Evolutionary conservation across 2,329 filamentous ascomycete genomes (phyloP).

Genomic region (Paecilomyces niveus): DNA sequence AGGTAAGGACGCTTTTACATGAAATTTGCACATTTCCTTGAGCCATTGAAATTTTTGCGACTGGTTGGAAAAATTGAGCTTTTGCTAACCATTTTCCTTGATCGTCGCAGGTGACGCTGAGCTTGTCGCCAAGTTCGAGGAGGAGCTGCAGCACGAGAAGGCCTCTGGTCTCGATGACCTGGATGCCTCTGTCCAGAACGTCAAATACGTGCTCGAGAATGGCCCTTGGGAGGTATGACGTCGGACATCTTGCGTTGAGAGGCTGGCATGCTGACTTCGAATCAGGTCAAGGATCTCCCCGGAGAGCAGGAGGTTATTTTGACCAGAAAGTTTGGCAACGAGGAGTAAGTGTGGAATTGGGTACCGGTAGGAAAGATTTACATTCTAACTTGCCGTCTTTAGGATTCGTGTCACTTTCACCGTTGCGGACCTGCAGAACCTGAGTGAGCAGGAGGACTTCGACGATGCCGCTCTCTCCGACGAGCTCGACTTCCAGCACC

Average conservation of each 20-base stretch:
- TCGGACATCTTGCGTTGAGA: not conserved
- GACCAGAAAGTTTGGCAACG: slow-evolving; percentile 74
- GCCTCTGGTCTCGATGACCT: slow-evolving; percentile 68
- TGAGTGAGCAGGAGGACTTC: slow-evolving; percentile 53
- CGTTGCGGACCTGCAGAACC: slow-evolving; percentile 70
- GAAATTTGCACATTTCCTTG: not conserved
- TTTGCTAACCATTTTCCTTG: slow-evolving; percentile 9
- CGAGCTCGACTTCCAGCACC: slow-evolving; percentile 51
- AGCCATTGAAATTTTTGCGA: not conserved
- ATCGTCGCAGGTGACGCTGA: slow-evolving; percentile 58
- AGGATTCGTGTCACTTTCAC: slow-evolving; percentile 78
- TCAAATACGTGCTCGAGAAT: slow-evolving; percentile 84
- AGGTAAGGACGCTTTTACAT: slow-evolving; percentile 26
- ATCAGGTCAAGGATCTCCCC: slow-evolving; percentile 61
- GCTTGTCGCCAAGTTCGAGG: slow-evolving; percentile 76
- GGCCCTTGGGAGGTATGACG: slow-evolving; percentile 65
- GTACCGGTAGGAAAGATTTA: not conserved
- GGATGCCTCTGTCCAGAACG: slow-evolving; percentile 75
- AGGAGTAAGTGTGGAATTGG: slow-evolving; percentile 57
- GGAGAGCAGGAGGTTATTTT: slow-evolving; percentile 86
- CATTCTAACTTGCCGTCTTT: slow-evolving; percentile 1
- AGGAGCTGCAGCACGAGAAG: slow-evolving; percentile 76
- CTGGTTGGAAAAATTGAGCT: not conserved
- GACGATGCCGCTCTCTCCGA: slow-evolving; percentile 51
- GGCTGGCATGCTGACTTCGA: not conserved